phyloP scores from a whole-genome alignment of 75 land plant genomes.

The Picea sitchensis region DNA sequence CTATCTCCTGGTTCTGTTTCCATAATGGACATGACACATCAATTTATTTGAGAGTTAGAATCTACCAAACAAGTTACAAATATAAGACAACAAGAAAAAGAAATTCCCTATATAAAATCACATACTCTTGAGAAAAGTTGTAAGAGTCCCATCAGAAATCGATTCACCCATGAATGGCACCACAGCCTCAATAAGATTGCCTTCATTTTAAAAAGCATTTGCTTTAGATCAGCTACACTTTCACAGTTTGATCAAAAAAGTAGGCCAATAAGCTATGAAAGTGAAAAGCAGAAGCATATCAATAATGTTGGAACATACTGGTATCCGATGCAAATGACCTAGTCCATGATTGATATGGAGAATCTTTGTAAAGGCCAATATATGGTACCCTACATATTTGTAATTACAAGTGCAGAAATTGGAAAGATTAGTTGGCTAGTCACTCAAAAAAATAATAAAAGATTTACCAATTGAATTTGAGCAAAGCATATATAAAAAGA shows the following conservation, averaged over 20 bases:
- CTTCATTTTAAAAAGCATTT: slow-evolving; percentile 27
- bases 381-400: slow-evolving; percentile 26
- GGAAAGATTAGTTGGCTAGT: neutral
- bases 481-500: neutral
- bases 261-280: neutral
- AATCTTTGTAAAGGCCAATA: slow-evolving; percentile 10
- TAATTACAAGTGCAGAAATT: neutral
- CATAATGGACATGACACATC: neutral
- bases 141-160: slow-evolving; percentile 77
- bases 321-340: slow-evolving; percentile 47
- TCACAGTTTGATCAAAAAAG: neutral
- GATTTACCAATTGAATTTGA: neutral
- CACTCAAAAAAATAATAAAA: neutral
- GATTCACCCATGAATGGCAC: slow-evolving; percentile 97
- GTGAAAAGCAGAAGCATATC: neutral
- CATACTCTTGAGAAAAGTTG: slow-evolving; percentile 84
- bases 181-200: slow-evolving; percentile 73
- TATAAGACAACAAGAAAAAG: neutral
- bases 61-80: slow-evolving; percentile 1
- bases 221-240: neutral
- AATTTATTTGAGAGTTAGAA: slow-evolving; percentile 3
- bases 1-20: slow-evolving; percentile 78
- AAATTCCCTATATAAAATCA: neutral
- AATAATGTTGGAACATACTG: slow-evolving; percentile 20
- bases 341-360: slow-evolving; percentile 23